Evolutionary conservation across 2,329 filamentous ascomycete genomes (phyloP).

Genomic region (Phialophora verrucosa): DNA sequence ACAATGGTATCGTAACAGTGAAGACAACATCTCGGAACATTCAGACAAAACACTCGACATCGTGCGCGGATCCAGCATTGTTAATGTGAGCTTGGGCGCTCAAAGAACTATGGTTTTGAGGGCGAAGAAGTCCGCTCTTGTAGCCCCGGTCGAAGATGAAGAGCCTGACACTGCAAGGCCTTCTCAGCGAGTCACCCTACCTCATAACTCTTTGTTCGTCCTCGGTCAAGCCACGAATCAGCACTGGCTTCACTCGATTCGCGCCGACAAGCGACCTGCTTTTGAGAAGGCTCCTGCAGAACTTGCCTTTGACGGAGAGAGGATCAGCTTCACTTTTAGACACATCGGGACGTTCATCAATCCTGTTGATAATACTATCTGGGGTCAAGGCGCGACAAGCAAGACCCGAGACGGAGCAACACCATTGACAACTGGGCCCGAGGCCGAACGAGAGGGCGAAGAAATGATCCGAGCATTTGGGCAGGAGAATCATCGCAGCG

Average conservation of each 20-base stretch:
- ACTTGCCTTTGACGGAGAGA: slow-evolving; percentile 72
- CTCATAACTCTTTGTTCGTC: slow-evolving; percentile 86
- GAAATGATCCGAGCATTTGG: slow-evolving; percentile 79
- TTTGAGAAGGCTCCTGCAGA: slow-evolving; percentile 73
- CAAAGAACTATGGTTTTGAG: slow-evolving; percentile 88
- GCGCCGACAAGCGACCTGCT: slow-evolving; percentile 76
- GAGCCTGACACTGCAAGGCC: slow-evolving; percentile 50
- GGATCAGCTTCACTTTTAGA: slow-evolving; percentile 92
- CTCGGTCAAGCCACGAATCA: slow-evolving; percentile 82
- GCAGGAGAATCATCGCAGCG: slow-evolving; percentile 76
- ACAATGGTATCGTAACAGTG: slow-evolving; percentile 86
- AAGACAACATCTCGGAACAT: slow-evolving; percentile 94
- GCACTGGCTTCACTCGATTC: slow-evolving; percentile 90
- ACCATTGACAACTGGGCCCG: slow-evolving; percentile 71
- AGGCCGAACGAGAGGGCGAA: slow-evolving; percentile 64
- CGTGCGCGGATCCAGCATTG: slow-evolving; percentile 77
- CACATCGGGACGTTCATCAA: slow-evolving; percentile 84
- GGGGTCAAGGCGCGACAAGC: slow-evolving; percentile 84
- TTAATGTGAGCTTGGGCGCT: slow-evolving; percentile 92
- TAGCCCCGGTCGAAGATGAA: slow-evolving; percentile 16
- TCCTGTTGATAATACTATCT: slow-evolving; percentile 69
- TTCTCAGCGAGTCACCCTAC: slow-evolving; percentile 72
- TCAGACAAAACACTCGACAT: slow-evolving; percentile 97
- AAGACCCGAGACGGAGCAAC: slow-evolving; percentile 68
- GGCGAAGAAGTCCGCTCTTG: slow-evolving; percentile 69